phyloP scores from a whole-genome alignment of 2,329 filamentous ascomycete genomes.

The Fusarium chlamydosporum region DNA sequence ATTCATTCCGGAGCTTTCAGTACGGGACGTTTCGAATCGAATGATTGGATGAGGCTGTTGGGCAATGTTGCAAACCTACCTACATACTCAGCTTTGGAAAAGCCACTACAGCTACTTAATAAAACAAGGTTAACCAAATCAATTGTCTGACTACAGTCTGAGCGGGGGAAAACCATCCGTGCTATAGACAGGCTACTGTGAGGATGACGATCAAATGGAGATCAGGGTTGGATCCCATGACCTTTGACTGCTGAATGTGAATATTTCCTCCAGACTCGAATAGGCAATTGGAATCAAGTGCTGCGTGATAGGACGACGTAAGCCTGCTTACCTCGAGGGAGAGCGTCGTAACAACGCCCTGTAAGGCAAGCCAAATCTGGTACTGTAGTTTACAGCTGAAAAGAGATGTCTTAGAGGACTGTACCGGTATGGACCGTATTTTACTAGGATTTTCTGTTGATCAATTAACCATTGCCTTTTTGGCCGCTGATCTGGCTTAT shows the following conservation, averaged over 20 bases:
- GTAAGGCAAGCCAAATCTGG: background rate
- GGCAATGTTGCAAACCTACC: background rate
- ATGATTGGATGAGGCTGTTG: constrained; percentile 14
- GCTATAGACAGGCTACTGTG: background rate
- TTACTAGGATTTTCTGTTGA: background rate
- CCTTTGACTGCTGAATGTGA: background rate
- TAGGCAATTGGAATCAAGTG: constrained; percentile 32
- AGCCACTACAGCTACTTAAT: constrained; percentile 2
- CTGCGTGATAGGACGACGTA: constrained; percentile 37
- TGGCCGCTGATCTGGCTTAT: constrained; percentile 33
- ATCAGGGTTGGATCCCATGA: constrained; percentile 3
- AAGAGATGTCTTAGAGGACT: constrained; percentile 1
- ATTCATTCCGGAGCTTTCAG: constrained; percentile 20
- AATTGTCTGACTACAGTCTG: background rate
- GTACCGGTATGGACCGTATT: background rate
- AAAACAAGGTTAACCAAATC: constrained; percentile 1
- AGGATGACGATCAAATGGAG: constrained; percentile 14
- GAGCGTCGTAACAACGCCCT: constrained; percentile 1
- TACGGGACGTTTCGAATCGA: constrained; percentile 6
- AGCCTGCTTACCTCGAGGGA: constrained; percentile 7
- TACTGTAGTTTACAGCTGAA: constrained; percentile 16
- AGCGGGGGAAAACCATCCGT: constrained; percentile 1
- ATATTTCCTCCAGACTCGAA: constrained; percentile 6
- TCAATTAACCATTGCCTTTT: constrained; percentile 10
- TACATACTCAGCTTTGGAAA: constrained; percentile 4